A percentile compares a stretch with the other conserved stretches of the same genome.
phyloP scores from a whole-genome alignment of 2,329 filamentous ascomycete genomes.

The Talaromyces sp. region DNA sequence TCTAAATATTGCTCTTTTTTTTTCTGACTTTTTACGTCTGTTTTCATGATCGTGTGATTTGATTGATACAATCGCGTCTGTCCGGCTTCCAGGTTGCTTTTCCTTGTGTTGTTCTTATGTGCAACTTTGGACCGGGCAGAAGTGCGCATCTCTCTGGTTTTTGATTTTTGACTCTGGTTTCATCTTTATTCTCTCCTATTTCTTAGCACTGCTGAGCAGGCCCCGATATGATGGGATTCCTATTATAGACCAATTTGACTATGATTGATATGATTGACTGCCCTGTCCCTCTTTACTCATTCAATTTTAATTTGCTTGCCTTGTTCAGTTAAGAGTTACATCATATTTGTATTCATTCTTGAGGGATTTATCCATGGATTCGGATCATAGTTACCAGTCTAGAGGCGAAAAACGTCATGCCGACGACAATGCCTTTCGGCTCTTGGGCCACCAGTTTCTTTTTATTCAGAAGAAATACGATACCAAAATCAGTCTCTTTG shows the following conservation, averaged over 20 bases:
- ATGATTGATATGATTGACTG: slow-evolving; percentile 23
- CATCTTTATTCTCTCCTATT: slow-evolving; percentile 14
- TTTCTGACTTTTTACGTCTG: slow-evolving; percentile 17
- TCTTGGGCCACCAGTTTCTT: too few species aligned
- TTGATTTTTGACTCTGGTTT: slow-evolving; percentile 19
- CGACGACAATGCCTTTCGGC: neutral
- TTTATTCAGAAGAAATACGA: too few species aligned
- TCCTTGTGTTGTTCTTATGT: slow-evolving; percentile 24
- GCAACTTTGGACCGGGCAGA: slow-evolving; percentile 45
- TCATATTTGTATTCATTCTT: neutral
- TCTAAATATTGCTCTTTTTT: slow-evolving; percentile 5
- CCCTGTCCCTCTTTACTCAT: neutral
- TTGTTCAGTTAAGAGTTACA: neutral
- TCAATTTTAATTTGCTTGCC: neutral
- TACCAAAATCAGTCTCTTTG: too few species aligned
- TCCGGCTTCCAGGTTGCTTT: slow-evolving; percentile 35
- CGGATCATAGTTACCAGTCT: too few species aligned
- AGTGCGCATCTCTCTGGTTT: slow-evolving; percentile 47
- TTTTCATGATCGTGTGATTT: slow-evolving; percentile 39
- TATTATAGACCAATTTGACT: slow-evolving; percentile 20
- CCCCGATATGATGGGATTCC: slow-evolving; percentile 15
- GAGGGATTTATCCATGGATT: neutral
- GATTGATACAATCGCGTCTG: slow-evolving; percentile 54
- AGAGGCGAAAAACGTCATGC: slow-evolving; percentile 6
- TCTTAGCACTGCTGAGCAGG: slow-evolving; percentile 24